phyloP scores from a whole-genome alignment of 352 stramenopile genomes.

The Phytophthora ohioensis region DNA sequence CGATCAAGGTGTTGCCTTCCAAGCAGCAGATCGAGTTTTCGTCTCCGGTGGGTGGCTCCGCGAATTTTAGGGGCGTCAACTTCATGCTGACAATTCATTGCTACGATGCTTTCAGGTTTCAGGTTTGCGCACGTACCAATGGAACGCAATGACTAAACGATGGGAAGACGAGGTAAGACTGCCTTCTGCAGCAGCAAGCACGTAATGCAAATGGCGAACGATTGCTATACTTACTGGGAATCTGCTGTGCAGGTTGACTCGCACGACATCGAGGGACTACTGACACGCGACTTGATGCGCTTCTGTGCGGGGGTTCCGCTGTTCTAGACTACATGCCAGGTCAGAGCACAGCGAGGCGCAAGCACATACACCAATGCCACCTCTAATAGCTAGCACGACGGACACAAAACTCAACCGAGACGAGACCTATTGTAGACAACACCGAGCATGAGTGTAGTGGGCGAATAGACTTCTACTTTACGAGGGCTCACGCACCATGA shows the following conservation, averaged over 20 bases:
- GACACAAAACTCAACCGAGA: constrained; percentile 8
- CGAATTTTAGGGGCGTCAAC: background rate
- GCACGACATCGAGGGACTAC: constrained; percentile 82
- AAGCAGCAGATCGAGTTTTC: constrained; percentile 81
- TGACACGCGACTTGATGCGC: constrained; percentile 87
- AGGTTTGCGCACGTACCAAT: constrained; percentile 74
- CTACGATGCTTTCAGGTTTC: constrained; percentile 57
- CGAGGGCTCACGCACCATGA: constrained; percentile 35
- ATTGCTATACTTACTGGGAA: constrained; percentile 12
- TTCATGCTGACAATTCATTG: constrained; percentile 4
- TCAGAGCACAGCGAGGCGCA: background rate
- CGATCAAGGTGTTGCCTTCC: constrained; percentile 57
- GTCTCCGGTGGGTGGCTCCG: constrained; percentile 50
- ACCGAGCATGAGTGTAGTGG: constrained; percentile 13
- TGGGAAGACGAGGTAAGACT: constrained; percentile 79
- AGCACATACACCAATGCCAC: background rate
- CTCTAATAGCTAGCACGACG: background rate
- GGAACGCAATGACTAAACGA: constrained; percentile 71
- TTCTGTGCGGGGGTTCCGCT: constrained; percentile 71
- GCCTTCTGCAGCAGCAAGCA: background rate
- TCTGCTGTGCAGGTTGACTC: constrained; percentile 56
- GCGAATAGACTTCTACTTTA: constrained; percentile 39
- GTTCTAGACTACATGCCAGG: constrained; percentile 52
- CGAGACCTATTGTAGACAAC: constrained; percentile 18
- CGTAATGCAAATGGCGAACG: background rate